These are phyloP conservation scores for Maudiozyma pseudohumilis DNA, from an alignment of 805 yeast species.

Conservation along the genomic window DNA sequence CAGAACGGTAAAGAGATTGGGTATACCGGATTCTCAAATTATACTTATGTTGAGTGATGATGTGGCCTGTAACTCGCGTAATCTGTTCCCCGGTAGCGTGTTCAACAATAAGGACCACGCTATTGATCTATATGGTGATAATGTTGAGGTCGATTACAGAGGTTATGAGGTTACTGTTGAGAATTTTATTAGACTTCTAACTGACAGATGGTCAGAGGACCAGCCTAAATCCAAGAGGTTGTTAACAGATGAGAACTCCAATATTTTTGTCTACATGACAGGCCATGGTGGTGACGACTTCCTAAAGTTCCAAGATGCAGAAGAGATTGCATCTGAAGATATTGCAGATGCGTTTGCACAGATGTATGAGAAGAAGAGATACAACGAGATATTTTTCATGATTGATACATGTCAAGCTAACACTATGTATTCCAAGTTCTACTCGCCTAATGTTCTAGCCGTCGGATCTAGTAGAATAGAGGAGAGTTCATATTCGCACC, in stretches of 20 bases:
- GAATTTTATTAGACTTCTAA: constrained; percentile 80
- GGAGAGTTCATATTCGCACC: constrained; percentile 91
- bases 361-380: constrained; percentile 91
- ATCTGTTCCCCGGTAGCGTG: constrained; percentile 91
- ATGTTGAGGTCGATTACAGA: constrained; percentile 90
- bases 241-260: constrained; percentile 86
- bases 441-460: constrained; percentile 84
- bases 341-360: constrained; percentile 95
- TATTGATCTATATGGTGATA: constrained; percentile 86
- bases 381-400: constrained; percentile 94
- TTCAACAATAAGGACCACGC: constrained; percentile 90
- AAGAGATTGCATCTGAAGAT: constrained; percentile 90
- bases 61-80: constrained; percentile 92
- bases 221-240: constrained; percentile 89
- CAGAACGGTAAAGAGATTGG: constrained; percentile 89
- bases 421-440: constrained; percentile 88
- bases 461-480: constrained; percentile 85
- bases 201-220: constrained; percentile 92
- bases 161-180: constrained; percentile 99
- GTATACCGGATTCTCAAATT: constrained; percentile 96
- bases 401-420: constrained; percentile 98
- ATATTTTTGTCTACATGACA: constrained; percentile 88
- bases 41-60: constrained; percentile 95
- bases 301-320: constrained; percentile 95
- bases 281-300: constrained; percentile 99